Conservation (phyloP, 768 basidiomycete genomes). For the Auricularia sp. region DNA sequence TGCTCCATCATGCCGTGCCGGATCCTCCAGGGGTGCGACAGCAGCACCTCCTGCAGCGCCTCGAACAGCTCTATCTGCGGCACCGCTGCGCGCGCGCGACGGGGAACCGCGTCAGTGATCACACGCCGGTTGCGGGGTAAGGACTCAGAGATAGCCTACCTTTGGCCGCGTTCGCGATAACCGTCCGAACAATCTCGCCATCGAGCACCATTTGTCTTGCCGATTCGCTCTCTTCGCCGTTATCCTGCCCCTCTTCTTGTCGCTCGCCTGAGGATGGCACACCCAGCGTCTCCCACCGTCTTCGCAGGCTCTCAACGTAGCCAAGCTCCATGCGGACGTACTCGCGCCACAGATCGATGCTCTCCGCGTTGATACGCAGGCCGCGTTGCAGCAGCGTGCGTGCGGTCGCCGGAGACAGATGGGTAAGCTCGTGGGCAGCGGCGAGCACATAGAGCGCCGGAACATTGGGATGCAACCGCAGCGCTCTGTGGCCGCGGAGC, state of each 20-base stretch:
- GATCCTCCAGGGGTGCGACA: constrained; percentile 33
- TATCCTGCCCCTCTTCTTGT: constrained; percentile 20
- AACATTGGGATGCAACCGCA: constrained; percentile 76
- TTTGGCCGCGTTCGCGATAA: constrained; percentile 64
- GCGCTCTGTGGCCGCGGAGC: constrained; percentile 40
- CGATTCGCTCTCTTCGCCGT: constrained; percentile 25
- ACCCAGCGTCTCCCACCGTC: constrained; percentile 74
- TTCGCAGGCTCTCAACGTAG: constrained; percentile 68
- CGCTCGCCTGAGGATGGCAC: constrained; percentile 25
- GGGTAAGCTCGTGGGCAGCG: constrained; percentile 71
- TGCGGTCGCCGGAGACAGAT: constrained; percentile 65
- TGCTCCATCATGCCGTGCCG: constrained; percentile 32
- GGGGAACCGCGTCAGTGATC: neutral
- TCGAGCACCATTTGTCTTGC: constrained; percentile 61
- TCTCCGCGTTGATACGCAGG: constrained; percentile 63
- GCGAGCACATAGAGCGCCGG: constrained; percentile 75
- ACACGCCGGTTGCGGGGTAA: too few relatives aligned
- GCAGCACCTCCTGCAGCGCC: constrained; percentile 32
- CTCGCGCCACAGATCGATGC: constrained; percentile 74
- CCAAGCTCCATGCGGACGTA: constrained; percentile 86
- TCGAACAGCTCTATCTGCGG: constrained; percentile 32
- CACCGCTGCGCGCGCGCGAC: constrained; percentile 21
- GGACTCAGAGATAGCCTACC: constrained; percentile 28
- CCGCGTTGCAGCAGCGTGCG: constrained; percentile 79
- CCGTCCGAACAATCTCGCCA: constrained; percentile 70